Percentiles rank a stretch among this genome's conserved stretches.
Conservation (phyloP, 73 alveolate species). For the Symbiodinium pilosum region DNA sequence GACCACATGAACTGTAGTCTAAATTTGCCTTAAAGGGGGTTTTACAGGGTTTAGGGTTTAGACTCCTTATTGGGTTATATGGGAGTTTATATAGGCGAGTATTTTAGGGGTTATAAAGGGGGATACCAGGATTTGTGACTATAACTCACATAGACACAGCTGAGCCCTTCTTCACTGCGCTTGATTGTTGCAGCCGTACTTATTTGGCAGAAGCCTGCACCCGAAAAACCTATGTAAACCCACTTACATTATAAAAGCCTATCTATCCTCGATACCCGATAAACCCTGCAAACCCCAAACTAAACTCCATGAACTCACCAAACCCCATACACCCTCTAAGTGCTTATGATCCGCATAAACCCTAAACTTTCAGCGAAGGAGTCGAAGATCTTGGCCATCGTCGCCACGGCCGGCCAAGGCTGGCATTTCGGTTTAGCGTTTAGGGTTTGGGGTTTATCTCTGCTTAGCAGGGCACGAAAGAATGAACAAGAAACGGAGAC, state of each 20-base stretch:
- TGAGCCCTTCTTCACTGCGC: no score
- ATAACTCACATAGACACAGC: no score
- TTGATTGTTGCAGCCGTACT: no score
- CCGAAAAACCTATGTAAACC: no score
- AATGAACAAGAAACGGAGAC: no score
- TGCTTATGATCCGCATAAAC: background rate
- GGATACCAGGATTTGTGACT: no score
- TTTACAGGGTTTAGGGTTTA: background rate
- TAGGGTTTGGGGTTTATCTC: background rate
- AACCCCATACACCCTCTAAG: background rate
- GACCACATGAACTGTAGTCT: background rate
- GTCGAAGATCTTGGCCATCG: constrained; percentile 69
- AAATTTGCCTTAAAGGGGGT: background rate
- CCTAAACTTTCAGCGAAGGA: background rate
- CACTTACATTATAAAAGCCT: background rate
- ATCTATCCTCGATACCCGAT: background rate
- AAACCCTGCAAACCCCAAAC: no score
- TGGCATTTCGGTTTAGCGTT: background rate
- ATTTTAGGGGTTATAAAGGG: no score
- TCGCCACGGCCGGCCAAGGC: constrained; percentile 92
- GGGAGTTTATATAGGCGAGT: background rate
- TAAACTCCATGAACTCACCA: background rate
- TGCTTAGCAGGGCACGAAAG: no score
- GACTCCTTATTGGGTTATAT: background rate
- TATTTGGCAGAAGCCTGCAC: no score